Conservation (phyloP, 129 eudicot genomes). For the Centella asiatica region DNA sequence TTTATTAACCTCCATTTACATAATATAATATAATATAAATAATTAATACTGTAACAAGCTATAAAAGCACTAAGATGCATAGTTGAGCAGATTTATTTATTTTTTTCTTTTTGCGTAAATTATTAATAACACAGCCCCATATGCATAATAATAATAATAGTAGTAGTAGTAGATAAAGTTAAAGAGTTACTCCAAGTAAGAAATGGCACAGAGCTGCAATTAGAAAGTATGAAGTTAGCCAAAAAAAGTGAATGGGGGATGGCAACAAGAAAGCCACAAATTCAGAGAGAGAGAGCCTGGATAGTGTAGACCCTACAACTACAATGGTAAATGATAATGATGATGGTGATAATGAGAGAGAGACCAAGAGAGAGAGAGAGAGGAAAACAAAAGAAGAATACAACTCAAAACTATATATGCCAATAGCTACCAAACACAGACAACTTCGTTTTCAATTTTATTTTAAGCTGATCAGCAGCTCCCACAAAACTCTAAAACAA, state of each 20-base stretch:
- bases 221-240: constrained; percentile 20
- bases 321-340: constrained; percentile 23
- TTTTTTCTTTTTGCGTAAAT: no score
- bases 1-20: no score
- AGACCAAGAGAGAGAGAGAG: constrained; percentile 14
- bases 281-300: constrained; percentile 5
- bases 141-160: no score
- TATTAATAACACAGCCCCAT: no score
- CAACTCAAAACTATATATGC: constrained; percentile 36
- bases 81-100: no score
- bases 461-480: not conserved
- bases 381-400: constrained; percentile 34
- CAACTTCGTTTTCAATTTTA: constrained; percentile 42
- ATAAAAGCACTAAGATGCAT: no score
- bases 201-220: constrained; percentile 10
- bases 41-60: no score
- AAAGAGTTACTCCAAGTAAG: constrained; percentile 5
- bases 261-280: constrained; percentile 2
- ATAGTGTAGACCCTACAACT: constrained; percentile 48
- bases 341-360: constrained; percentile 38
- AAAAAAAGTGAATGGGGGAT: constrained; percentile 7
- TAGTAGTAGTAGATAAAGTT: not conserved
- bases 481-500: constrained; percentile 36
- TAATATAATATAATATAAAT: no score
- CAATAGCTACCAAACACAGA: constrained; percentile 60